Base-by-base conservation (phyloP, 176 grass and related monocot species). In the Leersia perrieri region DNA sequence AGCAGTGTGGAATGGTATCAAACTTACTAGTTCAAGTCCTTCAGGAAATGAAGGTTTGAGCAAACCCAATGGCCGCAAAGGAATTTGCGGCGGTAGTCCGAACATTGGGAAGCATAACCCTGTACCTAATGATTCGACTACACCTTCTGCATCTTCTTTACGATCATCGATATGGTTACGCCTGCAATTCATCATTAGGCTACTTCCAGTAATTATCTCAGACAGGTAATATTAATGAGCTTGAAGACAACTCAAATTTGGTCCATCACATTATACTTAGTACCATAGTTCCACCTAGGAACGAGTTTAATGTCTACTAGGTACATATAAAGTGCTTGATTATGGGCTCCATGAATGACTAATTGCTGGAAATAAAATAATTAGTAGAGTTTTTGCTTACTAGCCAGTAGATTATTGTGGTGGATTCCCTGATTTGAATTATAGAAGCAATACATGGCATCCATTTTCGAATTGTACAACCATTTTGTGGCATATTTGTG, bases 131-230 rank as follows among this genome's bases (percentile, higher is more conserved):
- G 93, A 99, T 85, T 87, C 90, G 73, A 82, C 60, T 18, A 90
- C 92, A 45, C 90, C 90, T 88, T 90, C 93, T 51, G 82, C 87
- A 70, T 88, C 87, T 71, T 86, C 93, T 75, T 73, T 99, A 82
- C 82, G 77, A 74, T 87, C 91, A 55, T 86, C 91, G 20, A 77
- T 99, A 49, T 96, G 93, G 91, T 57, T 99, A 33, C 97, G 97
- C 42, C 82, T 99, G 70, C 97, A 99, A 77, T 99, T 99, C 82
- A 79, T 99, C 64, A 96, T 93, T 73, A 88, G 97, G 70, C 83
- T 99, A 70, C 91, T 99, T 81, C 97, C 91, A 70, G 89, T 94
- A 42, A 92, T 99, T 76, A 82, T 91, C 68, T 84, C 87, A 78
- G 93, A 99, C 55, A 96, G 89, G 97, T 99, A 87, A 92, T 79